Conservation (phyloP, 805 yeast species). For the Candida ovalis region DNA sequence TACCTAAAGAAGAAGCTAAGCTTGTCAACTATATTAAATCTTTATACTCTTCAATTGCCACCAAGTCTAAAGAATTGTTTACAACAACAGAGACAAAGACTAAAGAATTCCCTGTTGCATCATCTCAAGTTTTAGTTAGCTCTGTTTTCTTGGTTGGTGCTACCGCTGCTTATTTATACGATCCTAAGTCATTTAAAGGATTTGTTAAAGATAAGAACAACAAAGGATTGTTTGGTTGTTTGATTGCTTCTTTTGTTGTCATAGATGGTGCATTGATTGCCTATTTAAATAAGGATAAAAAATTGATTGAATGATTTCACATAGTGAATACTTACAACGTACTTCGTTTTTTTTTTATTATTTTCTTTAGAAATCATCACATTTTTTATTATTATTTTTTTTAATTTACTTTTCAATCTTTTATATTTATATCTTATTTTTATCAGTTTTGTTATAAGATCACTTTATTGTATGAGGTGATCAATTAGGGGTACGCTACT, state of each 20-base stretch:
- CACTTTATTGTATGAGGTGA: too few species aligned
- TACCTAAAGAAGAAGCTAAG: conserved; percentile 18
- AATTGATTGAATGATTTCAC: neutral
- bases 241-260: conserved; percentile 14
- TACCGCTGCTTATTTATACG: conserved; percentile 10
- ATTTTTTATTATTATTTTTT: too few species aligned
- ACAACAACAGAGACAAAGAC: conserved; percentile 12
- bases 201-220: conserved; percentile 9
- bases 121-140: conserved; percentile 21
- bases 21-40: conserved; percentile 12
- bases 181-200: conserved; percentile 13
- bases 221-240: conserved; percentile 8
- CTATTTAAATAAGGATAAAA: conserved; percentile 16
- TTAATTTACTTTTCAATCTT: too few species aligned
- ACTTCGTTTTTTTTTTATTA: neutral
- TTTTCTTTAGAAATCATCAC: neutral
- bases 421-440: too few species aligned
- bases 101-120: conserved; percentile 17
- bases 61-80: conserved; percentile 9
- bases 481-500: too few species aligned
- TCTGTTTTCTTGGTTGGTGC: conserved; percentile 18
- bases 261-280: conserved; percentile 17
- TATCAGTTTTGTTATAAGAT: too few species aligned
- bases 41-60: conserved; percentile 10
- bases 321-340: too few species aligned